Conservation (phyloP, 495 filamentous ascomycete genomes). For the Geoglossum glabrum region DNA sequence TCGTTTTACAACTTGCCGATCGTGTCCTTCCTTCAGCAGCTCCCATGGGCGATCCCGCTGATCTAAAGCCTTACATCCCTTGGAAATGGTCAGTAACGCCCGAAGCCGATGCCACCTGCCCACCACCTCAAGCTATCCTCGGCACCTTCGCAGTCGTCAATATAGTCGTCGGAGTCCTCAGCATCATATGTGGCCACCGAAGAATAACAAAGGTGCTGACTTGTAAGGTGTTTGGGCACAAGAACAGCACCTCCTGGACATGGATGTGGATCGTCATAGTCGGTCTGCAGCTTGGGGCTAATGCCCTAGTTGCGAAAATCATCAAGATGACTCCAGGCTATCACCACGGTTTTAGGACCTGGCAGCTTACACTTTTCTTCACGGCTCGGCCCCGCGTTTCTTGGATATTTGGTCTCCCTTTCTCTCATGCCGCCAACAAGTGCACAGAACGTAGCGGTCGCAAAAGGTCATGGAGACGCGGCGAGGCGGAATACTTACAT, state of each 20-base stretch:
- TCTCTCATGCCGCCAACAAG: background rate
- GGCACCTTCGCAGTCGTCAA: background rate
- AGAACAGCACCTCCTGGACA: background rate
- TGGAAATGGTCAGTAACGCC: background rate
- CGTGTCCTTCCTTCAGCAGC: too few relatives aligned
- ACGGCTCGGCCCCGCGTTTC: background rate
- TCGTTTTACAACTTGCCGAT: too few relatives aligned
- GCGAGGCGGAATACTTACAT: too few relatives aligned
- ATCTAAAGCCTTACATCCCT: background rate
- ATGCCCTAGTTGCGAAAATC: background rate
- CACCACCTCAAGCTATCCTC: background rate
- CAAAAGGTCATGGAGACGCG: background rate
- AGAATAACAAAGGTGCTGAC: background rate
- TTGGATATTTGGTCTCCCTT: background rate
- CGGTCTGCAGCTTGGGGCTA: background rate
- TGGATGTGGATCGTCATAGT: background rate
- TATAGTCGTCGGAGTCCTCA: background rate
- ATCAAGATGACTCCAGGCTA: background rate
- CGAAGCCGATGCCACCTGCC: background rate
- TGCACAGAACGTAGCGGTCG: background rate
- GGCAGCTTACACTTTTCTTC: background rate
- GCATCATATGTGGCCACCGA: background rate
- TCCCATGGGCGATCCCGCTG: too few relatives aligned
- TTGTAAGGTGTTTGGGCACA: background rate
- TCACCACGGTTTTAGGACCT: background rate